Conservation (phyloP, 164 flowering plant genomes). For the Sedum album region DNA sequence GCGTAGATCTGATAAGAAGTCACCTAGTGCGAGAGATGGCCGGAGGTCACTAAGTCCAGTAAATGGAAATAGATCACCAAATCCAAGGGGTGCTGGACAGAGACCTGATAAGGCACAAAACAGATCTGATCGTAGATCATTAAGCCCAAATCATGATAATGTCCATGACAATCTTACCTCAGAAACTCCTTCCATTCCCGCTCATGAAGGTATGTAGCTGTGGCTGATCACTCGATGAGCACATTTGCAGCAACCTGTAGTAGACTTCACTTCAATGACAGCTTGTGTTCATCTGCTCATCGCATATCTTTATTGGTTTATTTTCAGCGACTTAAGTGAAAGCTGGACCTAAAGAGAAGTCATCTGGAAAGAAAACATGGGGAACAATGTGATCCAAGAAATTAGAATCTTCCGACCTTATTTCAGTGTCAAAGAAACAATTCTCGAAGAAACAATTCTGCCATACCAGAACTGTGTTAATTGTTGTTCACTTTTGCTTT, state of each 20-base stretch:
- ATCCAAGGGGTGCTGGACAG: constrained; percentile 22
- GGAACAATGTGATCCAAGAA: not conserved
- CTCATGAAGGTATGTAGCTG: not conserved
- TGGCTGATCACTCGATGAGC: not conserved
- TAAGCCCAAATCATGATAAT: constrained; percentile 24
- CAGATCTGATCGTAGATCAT: constrained; percentile 19
- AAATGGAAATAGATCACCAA: constrained; percentile 22
- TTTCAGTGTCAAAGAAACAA: not conserved
- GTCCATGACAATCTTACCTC: constrained; percentile 21
- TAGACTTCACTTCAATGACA: not conserved
- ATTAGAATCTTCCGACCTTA: not conserved
- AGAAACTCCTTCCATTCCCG: constrained; percentile 10
- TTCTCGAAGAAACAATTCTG: not conserved
- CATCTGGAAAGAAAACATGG: not conserved
- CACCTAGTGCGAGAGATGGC: constrained; percentile 16
- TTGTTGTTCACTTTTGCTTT: not conserved
- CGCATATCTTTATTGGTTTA: not conserved
- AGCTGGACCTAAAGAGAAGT: not conserved
- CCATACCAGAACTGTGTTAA: not conserved
- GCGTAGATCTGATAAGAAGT: constrained; percentile 19
- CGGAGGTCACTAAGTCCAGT: constrained; percentile 19
- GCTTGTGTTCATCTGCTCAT: not conserved
- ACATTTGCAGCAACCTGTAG: too few relatives aligned
- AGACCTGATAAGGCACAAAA: constrained; percentile 22
- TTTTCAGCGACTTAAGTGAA: not conserved